Conservation (phyloP, 139 green algal species). For the Tetratostichococcus sp. region DNA sequence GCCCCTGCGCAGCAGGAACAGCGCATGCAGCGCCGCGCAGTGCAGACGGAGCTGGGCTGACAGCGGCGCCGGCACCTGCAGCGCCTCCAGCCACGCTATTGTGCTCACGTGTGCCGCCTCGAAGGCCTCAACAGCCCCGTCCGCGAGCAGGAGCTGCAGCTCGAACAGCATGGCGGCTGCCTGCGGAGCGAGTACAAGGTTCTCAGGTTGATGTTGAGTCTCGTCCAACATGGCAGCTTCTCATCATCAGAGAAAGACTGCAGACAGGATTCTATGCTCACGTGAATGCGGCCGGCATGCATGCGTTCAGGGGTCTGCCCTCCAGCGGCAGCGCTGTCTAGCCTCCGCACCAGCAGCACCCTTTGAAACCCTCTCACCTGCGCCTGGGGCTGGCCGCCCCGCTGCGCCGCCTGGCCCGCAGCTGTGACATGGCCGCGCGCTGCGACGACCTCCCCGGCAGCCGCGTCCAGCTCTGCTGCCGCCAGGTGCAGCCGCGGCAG, state of each 20-base stretch:
- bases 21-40: not conserved
- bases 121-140: not conserved
- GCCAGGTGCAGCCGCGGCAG: not conserved
- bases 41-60: not conserved
- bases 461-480: not conserved
- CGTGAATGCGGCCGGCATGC: too few species aligned
- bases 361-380: not conserved
- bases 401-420: not conserved
- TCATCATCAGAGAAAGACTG: too few species aligned
- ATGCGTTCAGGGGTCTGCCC: too few species aligned
- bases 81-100: not conserved
- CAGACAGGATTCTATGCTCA: too few species aligned
- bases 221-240: too few species aligned
- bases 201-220: too few species aligned
- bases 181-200: not conserved
- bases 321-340: too few species aligned
- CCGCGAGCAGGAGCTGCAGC: not conserved
- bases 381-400: not conserved
- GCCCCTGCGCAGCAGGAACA: not conserved
- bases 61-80: not conserved
- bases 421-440: not conserved
- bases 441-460: not conserved
- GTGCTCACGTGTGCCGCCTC: not conserved
- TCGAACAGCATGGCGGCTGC: not conserved
- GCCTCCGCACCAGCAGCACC: too few species aligned